Percentiles rank a stretch among this genome's conserved stretches.
phyloP scores from a whole-genome alignment of 1,139 yeast species.

The Kodamaea sp. region DNA sequence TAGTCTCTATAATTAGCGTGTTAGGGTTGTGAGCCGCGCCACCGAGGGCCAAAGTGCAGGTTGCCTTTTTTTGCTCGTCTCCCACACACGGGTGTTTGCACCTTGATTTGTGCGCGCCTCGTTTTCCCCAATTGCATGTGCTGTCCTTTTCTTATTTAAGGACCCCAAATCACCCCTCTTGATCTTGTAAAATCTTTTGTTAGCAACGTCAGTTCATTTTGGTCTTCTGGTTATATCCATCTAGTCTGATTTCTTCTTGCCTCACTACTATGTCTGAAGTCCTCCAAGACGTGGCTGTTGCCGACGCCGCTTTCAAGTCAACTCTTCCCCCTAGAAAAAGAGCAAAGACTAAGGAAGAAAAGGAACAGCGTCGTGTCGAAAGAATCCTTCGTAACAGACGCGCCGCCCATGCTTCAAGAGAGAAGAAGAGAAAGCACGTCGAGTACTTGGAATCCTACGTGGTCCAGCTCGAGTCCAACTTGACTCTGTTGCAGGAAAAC shows the following conservation, averaged over 20 bases:
- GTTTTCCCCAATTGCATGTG: neutral
- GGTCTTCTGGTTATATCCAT: no score
- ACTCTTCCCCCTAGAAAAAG: constrained; percentile 91
- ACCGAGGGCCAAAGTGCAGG: no score
- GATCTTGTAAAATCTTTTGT: no score
- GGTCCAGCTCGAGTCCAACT: constrained; percentile 46
- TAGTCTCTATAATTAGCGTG: no score
- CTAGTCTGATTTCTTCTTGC: no score
- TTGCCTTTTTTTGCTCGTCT: no score
- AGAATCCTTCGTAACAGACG: constrained; percentile 90
- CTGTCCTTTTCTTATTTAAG: neutral
- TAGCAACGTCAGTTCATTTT: no score
- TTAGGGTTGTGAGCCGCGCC: no score
- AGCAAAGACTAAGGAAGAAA: constrained; percentile 95
- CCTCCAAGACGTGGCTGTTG: constrained; percentile 4
- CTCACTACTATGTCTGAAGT: constrained; percentile 12
- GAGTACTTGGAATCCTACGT: constrained; percentile 78
- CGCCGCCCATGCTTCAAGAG: constrained; percentile 97
- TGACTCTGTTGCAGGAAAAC: constrained; percentile 26
- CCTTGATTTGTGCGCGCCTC: no score
- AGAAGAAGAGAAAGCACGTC: constrained; percentile 90
- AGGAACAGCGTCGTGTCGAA: constrained; percentile 93
- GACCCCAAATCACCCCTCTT: neutral
- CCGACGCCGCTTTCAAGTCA: constrained; percentile 30
- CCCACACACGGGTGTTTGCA: no score